A percentile compares a stretch with the other conserved stretches of the same genome.
These are phyloP conservation scores for Talaromyces sp. DNA, from an alignment of 2,329 filamentous ascomycete species.

Conservation along the genomic window DNA sequence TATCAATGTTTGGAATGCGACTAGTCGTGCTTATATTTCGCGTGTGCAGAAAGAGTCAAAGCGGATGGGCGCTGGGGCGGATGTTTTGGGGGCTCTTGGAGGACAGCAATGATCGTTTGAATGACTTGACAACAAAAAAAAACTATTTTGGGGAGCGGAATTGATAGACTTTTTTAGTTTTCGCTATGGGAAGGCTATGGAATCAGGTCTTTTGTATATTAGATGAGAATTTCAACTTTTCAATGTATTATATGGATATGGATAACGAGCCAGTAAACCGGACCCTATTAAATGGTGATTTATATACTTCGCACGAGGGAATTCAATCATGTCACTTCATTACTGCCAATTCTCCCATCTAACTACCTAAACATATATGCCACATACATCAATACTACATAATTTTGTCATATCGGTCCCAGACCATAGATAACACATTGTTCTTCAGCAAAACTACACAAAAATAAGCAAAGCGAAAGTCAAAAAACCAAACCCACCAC, in stretches of 20 bases:
- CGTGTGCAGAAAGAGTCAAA: slow-evolving; percentile 55
- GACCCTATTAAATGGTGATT: neutral
- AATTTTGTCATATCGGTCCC: slow-evolving; percentile 29
- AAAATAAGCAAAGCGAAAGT: slow-evolving; percentile 30
- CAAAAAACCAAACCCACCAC: neutral
- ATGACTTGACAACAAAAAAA: neutral
- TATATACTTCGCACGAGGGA: neutral
- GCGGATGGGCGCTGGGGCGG: slow-evolving; percentile 30
- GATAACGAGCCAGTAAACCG: too few species aligned
- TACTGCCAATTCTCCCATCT: neutral
- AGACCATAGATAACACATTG: slow-evolving; percentile 15
- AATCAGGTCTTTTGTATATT: neutral
- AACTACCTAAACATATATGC: neutral
- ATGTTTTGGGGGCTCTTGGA: slow-evolving; percentile 14
- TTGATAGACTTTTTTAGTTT: neutral
- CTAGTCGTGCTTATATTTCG: slow-evolving; percentile 63
- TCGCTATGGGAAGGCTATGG: neutral
- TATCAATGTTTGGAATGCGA: slow-evolving; percentile 72
- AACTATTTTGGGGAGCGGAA: neutral
- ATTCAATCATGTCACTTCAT: neutral
- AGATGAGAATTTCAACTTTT: neutral
- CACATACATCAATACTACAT: slow-evolving; percentile 3
- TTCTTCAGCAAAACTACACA: slow-evolving; percentile 25
- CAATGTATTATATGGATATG: too few species aligned
- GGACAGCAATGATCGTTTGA: neutral